Conservation (phyloP, 139 green algal species). For the Haematococcus sp. region DNA sequence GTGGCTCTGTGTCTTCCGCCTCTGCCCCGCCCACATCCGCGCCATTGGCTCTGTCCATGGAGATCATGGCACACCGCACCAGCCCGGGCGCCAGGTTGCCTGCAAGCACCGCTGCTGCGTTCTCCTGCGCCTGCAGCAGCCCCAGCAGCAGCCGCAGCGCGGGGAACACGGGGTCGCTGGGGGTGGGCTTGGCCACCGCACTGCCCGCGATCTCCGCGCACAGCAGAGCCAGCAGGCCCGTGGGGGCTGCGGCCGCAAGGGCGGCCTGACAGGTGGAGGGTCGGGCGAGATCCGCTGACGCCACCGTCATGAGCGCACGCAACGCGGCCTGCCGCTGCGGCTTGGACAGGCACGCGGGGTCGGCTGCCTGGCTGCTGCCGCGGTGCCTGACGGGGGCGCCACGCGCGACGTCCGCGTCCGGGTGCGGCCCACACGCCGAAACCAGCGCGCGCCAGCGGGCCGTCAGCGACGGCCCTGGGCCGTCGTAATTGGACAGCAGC, state of each 20-base stretch:
- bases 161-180: neutral
- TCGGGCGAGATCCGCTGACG: too few species aligned
- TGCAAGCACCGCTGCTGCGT: neutral
- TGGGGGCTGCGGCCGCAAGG: neutral
- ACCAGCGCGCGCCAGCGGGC: neutral
- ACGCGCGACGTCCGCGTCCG: neutral
- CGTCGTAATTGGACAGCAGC: neutral
- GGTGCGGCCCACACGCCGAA: neutral
- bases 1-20: too few species aligned
- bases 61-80: neutral
- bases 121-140: conserved; percentile 1
- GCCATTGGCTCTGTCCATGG: neutral
- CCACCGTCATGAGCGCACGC: too few species aligned
- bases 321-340: too few species aligned
- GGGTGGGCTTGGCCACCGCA: neutral
- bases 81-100: neutral
- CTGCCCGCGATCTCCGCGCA: neutral
- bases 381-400: neutral
- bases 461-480: neutral
- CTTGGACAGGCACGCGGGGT: too few species aligned
- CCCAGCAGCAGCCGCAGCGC: conserved; percentile 5
- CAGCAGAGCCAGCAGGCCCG: neutral
- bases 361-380: too few species aligned
- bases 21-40: neutral
- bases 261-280: neutral